Percentiles rank a stretch among this genome's conserved stretches.
Conservation (phyloP, 2,329 filamentous ascomycete species). For the Calcarisporium arbuscula region DNA sequence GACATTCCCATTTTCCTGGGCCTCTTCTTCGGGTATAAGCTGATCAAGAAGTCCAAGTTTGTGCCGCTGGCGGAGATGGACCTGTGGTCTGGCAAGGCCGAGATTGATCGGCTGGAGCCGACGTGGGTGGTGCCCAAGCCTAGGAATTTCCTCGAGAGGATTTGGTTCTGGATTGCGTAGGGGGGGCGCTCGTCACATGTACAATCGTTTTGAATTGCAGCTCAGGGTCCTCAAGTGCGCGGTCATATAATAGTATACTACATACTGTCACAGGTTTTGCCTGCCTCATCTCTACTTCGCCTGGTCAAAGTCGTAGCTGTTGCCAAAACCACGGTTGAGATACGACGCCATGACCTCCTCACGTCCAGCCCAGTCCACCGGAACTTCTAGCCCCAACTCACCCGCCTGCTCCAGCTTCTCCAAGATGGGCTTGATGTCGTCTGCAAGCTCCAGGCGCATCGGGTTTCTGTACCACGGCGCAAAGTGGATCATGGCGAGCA, state of each 20-base stretch:
- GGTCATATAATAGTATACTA: no score
- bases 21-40: slow-evolving; percentile 59
- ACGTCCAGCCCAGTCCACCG: slow-evolving; percentile 40
- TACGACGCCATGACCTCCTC: slow-evolving; percentile 40
- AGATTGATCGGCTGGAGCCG: slow-evolving; percentile 29
- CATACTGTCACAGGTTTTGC: no score
- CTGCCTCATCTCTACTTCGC: no score
- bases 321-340: slow-evolving; percentile 51
- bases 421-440: slow-evolving; percentile 41
- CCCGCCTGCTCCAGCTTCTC: slow-evolving; percentile 32
- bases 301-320: slow-evolving; percentile 57
- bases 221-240: no score
- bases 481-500: slow-evolving; percentile 57
- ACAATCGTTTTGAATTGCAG: no score
- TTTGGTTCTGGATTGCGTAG: slow-evolving; percentile 35
- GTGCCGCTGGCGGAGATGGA: slow-evolving; percentile 31
- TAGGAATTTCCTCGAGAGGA: slow-evolving; percentile 29
- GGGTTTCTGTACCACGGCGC: slow-evolving; percentile 50
- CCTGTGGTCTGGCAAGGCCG: slow-evolving; percentile 33
- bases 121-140: slow-evolving; percentile 29
- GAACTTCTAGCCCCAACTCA: slow-evolving; percentile 37
- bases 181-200: slow-evolving; percentile 4
- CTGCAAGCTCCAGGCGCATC: slow-evolving; percentile 49
- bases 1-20: slow-evolving; percentile 62
- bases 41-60: slow-evolving; percentile 53